A percentile compares a stretch with the other conserved stretches of the same genome.
phyloP scores from a whole-genome alignment of 306 rosid genomes.

The Fragaria nilgerrensis region DNA sequence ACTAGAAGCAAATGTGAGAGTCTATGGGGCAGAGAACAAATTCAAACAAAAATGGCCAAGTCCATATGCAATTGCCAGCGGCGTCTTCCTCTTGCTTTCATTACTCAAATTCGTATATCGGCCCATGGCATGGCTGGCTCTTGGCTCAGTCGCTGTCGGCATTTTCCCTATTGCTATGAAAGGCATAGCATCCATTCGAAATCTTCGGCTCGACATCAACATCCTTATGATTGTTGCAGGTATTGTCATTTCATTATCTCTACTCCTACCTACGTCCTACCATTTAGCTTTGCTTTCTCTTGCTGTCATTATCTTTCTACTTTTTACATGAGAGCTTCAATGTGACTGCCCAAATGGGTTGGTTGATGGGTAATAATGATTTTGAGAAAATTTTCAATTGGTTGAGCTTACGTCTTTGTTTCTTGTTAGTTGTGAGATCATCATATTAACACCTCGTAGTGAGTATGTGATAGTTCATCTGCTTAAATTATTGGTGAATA shows the following conservation, averaged over 20 bases:
- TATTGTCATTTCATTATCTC: slow-evolving; percentile 6
- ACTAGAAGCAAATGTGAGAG: slow-evolving; percentile 68
- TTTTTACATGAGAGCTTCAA: not conserved
- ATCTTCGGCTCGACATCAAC: slow-evolving; percentile 66
- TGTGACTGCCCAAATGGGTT: not conserved
- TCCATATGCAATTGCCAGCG: slow-evolving; percentile 58
- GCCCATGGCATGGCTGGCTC: slow-evolving; percentile 62
- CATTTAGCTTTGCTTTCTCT: not conserved
- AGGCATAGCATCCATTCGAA: slow-evolving; percentile 46
- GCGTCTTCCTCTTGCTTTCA: slow-evolving; percentile 54
- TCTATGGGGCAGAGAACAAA: slow-evolving; percentile 45
- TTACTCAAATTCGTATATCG: slow-evolving; percentile 52
- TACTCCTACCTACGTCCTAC: not conserved
- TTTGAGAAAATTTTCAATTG: not conserved
- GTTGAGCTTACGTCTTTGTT: not conserved
- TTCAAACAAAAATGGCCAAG: slow-evolving; percentile 75
- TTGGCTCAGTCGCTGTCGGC: slow-evolving; percentile 71
- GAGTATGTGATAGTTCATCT: no score
- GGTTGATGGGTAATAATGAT: not conserved
- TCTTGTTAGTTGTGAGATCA: no score
- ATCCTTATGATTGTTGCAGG: slow-evolving; percentile 78
- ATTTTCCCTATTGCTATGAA: slow-evolving; percentile 49
- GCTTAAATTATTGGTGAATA: no score
- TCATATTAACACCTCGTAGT: no score
- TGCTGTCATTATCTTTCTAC: not conserved